phyloP scores from a whole-genome alignment of 2,329 filamentous ascomycete species.

The Ophiobolus disseminans region DNA sequence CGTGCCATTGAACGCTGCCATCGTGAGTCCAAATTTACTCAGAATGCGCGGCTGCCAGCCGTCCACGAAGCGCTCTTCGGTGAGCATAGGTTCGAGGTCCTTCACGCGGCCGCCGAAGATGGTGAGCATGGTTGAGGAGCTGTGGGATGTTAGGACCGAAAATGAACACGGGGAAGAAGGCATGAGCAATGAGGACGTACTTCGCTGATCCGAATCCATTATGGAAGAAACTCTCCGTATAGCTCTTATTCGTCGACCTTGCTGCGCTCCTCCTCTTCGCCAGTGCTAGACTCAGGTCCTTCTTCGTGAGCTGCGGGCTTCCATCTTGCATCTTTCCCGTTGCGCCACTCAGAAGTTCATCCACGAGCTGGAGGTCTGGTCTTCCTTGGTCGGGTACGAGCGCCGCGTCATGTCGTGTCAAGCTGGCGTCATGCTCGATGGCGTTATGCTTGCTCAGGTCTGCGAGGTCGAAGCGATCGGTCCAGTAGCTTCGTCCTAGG shows the following conservation, averaged over 20 bases:
- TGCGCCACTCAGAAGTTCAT: constrained; percentile 44
- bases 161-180: background rate
- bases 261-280: constrained; percentile 46
- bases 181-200: constrained; percentile 22
- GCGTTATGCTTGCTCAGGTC: constrained; percentile 41
- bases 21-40: constrained; percentile 49
- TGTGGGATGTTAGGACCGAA: constrained; percentile 16
- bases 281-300: constrained; percentile 45
- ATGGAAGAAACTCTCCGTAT: constrained; percentile 46
- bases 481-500: constrained; percentile 23
- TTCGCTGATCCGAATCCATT: constrained; percentile 53
- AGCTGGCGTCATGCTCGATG: constrained; percentile 47
- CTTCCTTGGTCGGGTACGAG: constrained; percentile 47
- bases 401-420: constrained; percentile 40
- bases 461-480: constrained; percentile 35
- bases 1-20: constrained; percentile 53
- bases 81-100: constrained; percentile 51
- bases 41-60: constrained; percentile 51
- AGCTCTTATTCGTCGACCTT: constrained; percentile 45
- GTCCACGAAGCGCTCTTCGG: constrained; percentile 51
- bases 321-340: constrained; percentile 46
- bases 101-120: constrained; percentile 50
- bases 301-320: constrained; percentile 41
- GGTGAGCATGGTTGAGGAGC: constrained; percentile 53
- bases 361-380: constrained; percentile 47